Percentiles rank a stretch among this genome's conserved stretches.
Conservation (phyloP, 169 alveolate species). For the Eimeria praecox region DNA sequence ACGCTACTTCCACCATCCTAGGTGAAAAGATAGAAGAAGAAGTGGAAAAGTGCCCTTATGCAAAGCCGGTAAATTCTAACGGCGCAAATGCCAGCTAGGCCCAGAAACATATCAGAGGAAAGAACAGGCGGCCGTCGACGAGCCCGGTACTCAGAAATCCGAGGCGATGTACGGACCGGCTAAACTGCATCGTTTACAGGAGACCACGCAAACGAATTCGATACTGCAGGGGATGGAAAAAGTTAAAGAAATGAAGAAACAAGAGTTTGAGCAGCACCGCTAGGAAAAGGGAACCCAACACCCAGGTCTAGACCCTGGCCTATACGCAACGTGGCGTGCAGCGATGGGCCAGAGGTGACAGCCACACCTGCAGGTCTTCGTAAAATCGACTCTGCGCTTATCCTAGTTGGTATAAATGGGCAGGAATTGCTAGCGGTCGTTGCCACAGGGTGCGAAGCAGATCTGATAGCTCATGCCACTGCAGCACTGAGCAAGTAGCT, state of each 20-base stretch:
- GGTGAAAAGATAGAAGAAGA: too few relatives aligned
- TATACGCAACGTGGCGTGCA: background rate
- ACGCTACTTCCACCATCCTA: background rate
- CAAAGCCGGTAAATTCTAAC: background rate
- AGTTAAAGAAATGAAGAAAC: background rate
- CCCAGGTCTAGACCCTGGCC: background rate
- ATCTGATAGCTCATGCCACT: background rate
- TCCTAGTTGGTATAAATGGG: background rate
- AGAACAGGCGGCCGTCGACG: background rate
- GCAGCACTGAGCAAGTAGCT: too few relatives aligned
- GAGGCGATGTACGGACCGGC: background rate
- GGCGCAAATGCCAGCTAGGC: background rate
- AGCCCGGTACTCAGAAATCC: background rate
- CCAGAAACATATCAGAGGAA: background rate
- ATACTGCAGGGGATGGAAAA: background rate
- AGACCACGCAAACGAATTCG: background rate
- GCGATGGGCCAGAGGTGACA: background rate
- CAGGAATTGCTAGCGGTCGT: background rate
- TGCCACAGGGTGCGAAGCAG: background rate
- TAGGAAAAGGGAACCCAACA: background rate
- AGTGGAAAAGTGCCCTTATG: background rate
- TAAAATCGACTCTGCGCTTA: background rate
- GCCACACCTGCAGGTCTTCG: background rate
- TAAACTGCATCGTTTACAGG: background rate
- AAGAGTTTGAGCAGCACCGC: background rate